Evolutionary conservation across 2,329 filamentous ascomycete species (phyloP), one percentile per base, ranked within the genome.

Genomic region (Aspergillus luchuensis): DNA sequence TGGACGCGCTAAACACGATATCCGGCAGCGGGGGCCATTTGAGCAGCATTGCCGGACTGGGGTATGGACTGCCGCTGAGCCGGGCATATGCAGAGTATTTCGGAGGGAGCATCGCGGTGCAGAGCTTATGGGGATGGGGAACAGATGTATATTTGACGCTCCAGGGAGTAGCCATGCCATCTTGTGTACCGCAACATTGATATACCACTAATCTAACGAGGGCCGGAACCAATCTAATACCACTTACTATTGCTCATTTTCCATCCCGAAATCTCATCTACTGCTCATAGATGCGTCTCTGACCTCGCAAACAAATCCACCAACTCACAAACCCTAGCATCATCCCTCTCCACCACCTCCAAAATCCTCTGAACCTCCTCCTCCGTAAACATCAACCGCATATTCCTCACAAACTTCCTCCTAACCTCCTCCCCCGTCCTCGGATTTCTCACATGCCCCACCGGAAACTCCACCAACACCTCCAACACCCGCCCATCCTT

Each of bases 1-100:
- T 87, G 72, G 88, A 91, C 70, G 91, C 90, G 0, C 78, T 97
- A 63, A 90, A 89, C 69, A 87, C 89, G 4, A 89, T 97, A 52
- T 89, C 90, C 1, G 85, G 85, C 1, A 87, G 87, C 30, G 89
- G 87, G 57, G 87, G 85, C 0, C 90, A 91, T 55, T 85, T 86
- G 1, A 93, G 90, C 72, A 94, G 91, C 48, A 96, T 99, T 61
- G 95, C 95, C 0, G 95, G 95, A 0, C 78, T 99, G 52, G 95
- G 95, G 1, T 99, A 99, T 74, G 95, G 95, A 0, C 74, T 99
- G 64, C 95, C 95, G 1, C 78, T 99, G 21, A 92, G 92, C 56
- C 85, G 95, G 63, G 94, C 95, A 0, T 99, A 99, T 72, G 95
- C 95, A 0, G 94, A 99, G 80, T 99, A 98, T 71, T 99, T 99